Evolutionary conservation across 2,329 filamentous ascomycete genomes (phyloP), one percentile per base, ranked within the genome.

Genomic region (Microcera coccophila): DNA sequence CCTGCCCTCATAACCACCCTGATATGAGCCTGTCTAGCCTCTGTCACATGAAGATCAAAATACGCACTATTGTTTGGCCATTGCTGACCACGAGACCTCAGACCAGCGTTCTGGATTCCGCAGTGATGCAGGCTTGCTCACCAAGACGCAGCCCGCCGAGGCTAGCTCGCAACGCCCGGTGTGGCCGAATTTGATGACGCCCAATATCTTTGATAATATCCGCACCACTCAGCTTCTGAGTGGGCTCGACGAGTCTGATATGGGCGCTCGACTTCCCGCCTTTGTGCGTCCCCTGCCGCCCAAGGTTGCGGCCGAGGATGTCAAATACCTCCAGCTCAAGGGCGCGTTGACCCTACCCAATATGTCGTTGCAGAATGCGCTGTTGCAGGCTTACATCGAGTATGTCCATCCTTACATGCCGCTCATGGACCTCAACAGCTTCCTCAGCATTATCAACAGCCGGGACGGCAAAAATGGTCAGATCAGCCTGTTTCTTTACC

Each of bases 341-440:
- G 90, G 90, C 4, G 90, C 90, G 1, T 71, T 96, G 52, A 82
- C 82, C 2, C 78, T 96, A 31, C 91, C 91, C 2, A 74, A 78
- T 31, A 66, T 75, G 4, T 68, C 71, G 4, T 72, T 96, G 26
- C 86, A 91, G 58, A 88, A 87, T 62, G 89, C 90, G 45, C 75
- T 96, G 33, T 71, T 97, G 14, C 82, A 84, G 55, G 82, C 82
- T 29, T 96, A 93, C 57, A 76, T 91, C 48, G 87, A 95, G 68
- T 95, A 85, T 62, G 89, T 96, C 7, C 86, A 96, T 63, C 89
- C 90, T 1, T 96, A 88, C 63, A 95, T 96, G 88, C 91, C 91
- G 18, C 72, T 95, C 22, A 70, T 96, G 49, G 89, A 87, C 70
- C 59, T 84, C 59, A 65, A 81, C 62, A 67, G 80, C 62, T 76